Evolutionary conservation across 2,329 filamentous ascomycete species (phyloP).

Genomic region (Colletotrichum tanaceti): DNA sequence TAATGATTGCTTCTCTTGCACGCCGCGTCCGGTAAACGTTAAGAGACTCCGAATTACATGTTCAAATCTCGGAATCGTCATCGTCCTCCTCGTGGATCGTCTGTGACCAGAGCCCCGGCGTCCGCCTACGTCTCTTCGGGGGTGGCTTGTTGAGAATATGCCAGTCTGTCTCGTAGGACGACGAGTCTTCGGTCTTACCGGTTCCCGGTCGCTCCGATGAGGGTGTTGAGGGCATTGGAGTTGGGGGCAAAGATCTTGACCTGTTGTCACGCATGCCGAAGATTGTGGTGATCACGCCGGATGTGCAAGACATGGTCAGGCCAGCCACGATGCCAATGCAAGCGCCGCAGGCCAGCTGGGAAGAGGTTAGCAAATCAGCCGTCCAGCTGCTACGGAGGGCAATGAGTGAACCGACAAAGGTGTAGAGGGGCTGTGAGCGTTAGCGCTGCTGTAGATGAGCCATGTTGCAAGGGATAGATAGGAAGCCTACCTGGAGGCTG

Average conservation of each 20-base stretch:
- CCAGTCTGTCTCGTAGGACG: slow-evolving; percentile 54
- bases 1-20: slow-evolving; percentile 9
- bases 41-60: slow-evolving; percentile 7
- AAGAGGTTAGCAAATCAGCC: slow-evolving; percentile 45
- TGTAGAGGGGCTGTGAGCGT: slow-evolving; percentile 54
- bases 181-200: slow-evolving; percentile 42
- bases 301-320: slow-evolving; percentile 67
- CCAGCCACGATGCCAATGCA: slow-evolving; percentile 75
- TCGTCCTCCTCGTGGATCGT: slow-evolving; percentile 81
- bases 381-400: not conserved
- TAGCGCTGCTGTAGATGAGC: not conserved
- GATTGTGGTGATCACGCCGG: slow-evolving; percentile 63
- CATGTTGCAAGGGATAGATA: slow-evolving; percentile 27
- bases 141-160: slow-evolving; percentile 49
- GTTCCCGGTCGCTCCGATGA: slow-evolving; percentile 39
- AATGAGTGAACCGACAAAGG: slow-evolving; percentile 51
- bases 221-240: slow-evolving; percentile 51
- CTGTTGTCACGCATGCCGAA: slow-evolving; percentile 56
- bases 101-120: slow-evolving; percentile 67
- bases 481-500: slow-evolving; percentile 51
- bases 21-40: slow-evolving; percentile 9
- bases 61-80: slow-evolving; percentile 64
- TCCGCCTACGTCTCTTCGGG: slow-evolving; percentile 54
- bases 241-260: slow-evolving; percentile 31
- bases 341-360: slow-evolving; percentile 71